phyloP scores from a whole-genome alignment of 495 filamentous ascomycete genomes.

The Hypomontagnella submonticulosa region DNA sequence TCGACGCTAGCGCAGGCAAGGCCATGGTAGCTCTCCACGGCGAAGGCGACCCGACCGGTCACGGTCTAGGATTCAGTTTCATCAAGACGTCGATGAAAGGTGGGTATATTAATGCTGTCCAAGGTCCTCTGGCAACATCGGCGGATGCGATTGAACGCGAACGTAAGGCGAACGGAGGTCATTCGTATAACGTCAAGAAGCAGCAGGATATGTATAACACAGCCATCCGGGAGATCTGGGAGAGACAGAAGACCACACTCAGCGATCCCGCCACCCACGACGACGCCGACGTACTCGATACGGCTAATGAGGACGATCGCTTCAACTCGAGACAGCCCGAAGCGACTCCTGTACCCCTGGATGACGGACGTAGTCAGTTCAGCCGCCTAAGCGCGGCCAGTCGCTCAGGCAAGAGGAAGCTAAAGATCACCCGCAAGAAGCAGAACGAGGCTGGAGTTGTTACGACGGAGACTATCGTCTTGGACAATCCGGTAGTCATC shows the following conservation, averaged over 20 bases:
- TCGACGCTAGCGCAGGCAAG: slow-evolving; percentile 92
- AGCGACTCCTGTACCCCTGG: slow-evolving; percentile 59
- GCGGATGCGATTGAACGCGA: slow-evolving; percentile 72
- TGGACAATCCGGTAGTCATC: slow-evolving; percentile 80
- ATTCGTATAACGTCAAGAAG: slow-evolving; percentile 94
- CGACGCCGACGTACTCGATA: slow-evolving; percentile 73
- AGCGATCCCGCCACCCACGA: slow-evolving; percentile 65
- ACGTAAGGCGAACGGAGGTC: slow-evolving; percentile 89
- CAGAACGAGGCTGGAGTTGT: slow-evolving; percentile 71
- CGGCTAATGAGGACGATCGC: slow-evolving; percentile 66
- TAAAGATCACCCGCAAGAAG: slow-evolving; percentile 78
- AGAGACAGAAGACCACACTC: slow-evolving; percentile 81
- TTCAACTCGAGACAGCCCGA: slow-evolving; percentile 58
- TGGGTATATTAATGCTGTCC: slow-evolving; percentile 89
- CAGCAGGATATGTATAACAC: slow-evolving; percentile 91
- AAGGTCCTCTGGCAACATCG: slow-evolving; percentile 87
- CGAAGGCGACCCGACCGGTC: slow-evolving; percentile 93
- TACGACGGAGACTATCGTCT: slow-evolving; percentile 67
- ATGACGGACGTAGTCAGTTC: slow-evolving; percentile 88
- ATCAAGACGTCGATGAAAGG: slow-evolving; percentile 99
- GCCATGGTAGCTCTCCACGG: slow-evolving; percentile 97
- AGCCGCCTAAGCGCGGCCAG: slow-evolving; percentile 79
- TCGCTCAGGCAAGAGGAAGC: slow-evolving; percentile 72
- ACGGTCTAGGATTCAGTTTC: slow-evolving; percentile 93
- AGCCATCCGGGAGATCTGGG: slow-evolving; percentile 89